phyloP scores from a whole-genome alignment of 768 basidiomycete species.

The Suillus plorans region DNA sequence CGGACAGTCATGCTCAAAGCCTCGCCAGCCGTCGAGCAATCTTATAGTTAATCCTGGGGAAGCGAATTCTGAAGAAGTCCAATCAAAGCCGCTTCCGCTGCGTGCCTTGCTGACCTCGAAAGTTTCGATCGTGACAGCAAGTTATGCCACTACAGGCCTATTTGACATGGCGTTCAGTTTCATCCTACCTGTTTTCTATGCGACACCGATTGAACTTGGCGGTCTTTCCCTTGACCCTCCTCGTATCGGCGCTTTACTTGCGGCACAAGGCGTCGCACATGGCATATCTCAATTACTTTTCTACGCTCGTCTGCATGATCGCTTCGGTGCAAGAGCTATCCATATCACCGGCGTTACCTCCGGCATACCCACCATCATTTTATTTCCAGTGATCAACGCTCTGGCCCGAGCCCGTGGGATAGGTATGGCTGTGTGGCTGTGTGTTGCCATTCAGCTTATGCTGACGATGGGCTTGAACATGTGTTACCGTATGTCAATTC shows the following conservation, averaged over 20 bases:
- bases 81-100: no score
- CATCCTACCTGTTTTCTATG: slow-evolving; percentile 29
- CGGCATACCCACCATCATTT: slow-evolving; percentile 28
- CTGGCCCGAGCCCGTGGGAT: slow-evolving; percentile 24
- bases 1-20: no score
- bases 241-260: slow-evolving; percentile 29
- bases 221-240: slow-evolving; percentile 27
- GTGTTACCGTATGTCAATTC: no score
- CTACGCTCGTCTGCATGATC: slow-evolving; percentile 56
- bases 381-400: slow-evolving; percentile 32
- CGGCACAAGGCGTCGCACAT: slow-evolving; percentile 21
- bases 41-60: no score
- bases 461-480: no score
- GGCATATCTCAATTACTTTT: slow-evolving; percentile 58
- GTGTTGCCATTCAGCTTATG: no score
- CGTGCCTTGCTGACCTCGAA: no score
- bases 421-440: slow-evolving; percentile 11
- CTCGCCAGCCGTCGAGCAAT: no score
- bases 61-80: no score
- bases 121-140: no score
- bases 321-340: slow-evolving; percentile 47
- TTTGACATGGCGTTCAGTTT: no score
- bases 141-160: no score
- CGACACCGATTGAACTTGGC: slow-evolving; percentile 30
- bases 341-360: slow-evolving; percentile 25